These are phyloP conservation scores for Eucalyptus polybractea DNA, from an alignment of 345 rosid species.

Conservation along the genomic window DNA sequence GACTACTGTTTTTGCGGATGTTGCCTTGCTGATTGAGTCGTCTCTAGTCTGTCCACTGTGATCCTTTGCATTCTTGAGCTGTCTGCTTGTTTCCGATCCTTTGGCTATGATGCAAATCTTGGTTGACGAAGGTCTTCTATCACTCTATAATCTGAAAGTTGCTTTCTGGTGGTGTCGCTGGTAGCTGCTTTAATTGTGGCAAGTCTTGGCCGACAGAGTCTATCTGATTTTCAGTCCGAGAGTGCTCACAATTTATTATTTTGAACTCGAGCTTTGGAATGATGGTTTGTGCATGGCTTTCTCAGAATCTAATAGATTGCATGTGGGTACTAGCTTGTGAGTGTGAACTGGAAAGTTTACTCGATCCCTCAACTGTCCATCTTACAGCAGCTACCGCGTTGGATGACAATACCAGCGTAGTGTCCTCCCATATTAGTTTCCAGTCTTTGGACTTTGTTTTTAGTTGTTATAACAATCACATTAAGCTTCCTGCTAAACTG, in stretches of 20 bases:
- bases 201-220: not conserved
- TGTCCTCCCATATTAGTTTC: not conserved
- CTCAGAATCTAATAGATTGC: not conserved
- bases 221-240: not conserved
- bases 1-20: not conserved
- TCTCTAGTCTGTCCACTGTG: not conserved
- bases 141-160: not conserved
- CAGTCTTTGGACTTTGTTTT: not conserved
- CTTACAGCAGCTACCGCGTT: not conserved
- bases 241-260: not conserved
- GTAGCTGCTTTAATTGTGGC: not conserved
- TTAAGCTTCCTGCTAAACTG: not conserved
- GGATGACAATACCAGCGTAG: not conserved
- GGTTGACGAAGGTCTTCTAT: not conserved
- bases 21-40: not conserved
- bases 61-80: not conserved
- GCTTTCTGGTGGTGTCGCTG: not conserved
- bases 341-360: not conserved
- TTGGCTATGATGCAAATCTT: not conserved
- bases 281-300: not conserved
- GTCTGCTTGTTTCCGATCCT: not conserved
- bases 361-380: not conserved
- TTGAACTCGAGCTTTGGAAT: not conserved
- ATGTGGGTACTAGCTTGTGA: not conserved
- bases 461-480: not conserved